phyloP scores from a whole-genome alignment of 192 early-diverging fungal species.

The Irineochytrium annulatum region DNA sequence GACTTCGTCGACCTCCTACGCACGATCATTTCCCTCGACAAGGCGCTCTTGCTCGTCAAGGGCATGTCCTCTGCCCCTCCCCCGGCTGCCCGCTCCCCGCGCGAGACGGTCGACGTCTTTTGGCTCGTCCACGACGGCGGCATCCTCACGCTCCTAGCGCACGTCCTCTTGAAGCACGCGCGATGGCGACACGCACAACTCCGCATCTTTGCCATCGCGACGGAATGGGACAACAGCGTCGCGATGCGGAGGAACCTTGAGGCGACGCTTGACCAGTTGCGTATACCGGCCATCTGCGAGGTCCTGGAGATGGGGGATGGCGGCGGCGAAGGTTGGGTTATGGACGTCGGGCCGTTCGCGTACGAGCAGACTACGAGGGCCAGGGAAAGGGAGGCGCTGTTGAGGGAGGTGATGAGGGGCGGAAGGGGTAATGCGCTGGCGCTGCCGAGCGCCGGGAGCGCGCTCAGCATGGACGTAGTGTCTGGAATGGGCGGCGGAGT shows the following conservation, averaged over 20 bases:
- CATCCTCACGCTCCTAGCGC: conserved; percentile 22
- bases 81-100: neutral
- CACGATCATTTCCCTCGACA: conserved; percentile 9
- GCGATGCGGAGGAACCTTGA: conserved; percentile 9
- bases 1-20: conserved; percentile 12
- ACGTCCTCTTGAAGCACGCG: conserved; percentile 21
- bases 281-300: conserved; percentile 12
- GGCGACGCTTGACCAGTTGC: conserved; percentile 4
- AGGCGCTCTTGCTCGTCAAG: conserved; percentile 23
- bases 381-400: neutral
- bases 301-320: conserved; percentile 16
- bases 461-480: no score
- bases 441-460: no score
- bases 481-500: no score
- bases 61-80: conserved; percentile 1
- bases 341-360: neutral
- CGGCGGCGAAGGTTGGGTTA: no score
- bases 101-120: neutral
- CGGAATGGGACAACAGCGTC: conserved; percentile 9
- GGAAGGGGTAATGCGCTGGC: no score
- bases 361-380: neutral
- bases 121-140: conserved; percentile 21
- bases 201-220: conserved; percentile 21
- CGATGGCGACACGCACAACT: conserved; percentile 9
- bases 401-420: no score